phyloP scores from a whole-genome alignment of 768 basidiomycete genomes.

The Russula olivacea region DNA sequence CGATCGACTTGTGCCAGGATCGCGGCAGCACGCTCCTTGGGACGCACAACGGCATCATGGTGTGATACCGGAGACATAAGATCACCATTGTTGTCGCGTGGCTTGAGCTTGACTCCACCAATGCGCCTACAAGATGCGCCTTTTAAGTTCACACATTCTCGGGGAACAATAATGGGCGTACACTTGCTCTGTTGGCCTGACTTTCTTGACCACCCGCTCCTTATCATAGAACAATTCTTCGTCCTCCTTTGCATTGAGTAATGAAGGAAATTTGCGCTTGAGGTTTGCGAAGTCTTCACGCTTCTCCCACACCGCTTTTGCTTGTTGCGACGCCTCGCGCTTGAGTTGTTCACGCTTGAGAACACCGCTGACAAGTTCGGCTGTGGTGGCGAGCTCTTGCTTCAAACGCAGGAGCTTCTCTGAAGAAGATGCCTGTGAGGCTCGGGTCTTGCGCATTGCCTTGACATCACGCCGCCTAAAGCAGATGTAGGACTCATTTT shows the following conservation, averaged over 20 bases:
- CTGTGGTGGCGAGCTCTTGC: conserved; percentile 61
- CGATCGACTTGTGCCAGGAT: conserved; percentile 60
- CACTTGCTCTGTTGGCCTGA: conserved; percentile 35
- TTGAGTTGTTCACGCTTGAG: conserved; percentile 72
- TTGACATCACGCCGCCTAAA: conserved; percentile 95
- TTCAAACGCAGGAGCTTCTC: conserved; percentile 84
- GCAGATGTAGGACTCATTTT: conserved; percentile 93
- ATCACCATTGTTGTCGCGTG: conserved; percentile 40
- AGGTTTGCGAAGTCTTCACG: conserved; percentile 70
- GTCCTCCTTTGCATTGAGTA: conserved; percentile 63
- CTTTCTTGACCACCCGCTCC: conserved; percentile 56
- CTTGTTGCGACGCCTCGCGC: conserved; percentile 52
- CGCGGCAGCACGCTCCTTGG: conserved; percentile 56
- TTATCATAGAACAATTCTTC: conserved; percentile 63
- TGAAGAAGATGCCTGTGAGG: conserved; percentile 81
- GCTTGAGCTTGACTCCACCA: conserved; percentile 46
- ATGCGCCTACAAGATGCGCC: conserved; percentile 35
- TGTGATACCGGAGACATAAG: conserved; percentile 38
- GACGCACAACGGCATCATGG: conserved; percentile 48
- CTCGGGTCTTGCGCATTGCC: conserved; percentile 87
- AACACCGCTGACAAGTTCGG: conserved; percentile 66
- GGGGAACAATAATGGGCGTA: conserved; percentile 25
- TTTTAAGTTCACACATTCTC: neutral
- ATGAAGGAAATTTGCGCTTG: conserved; percentile 63
- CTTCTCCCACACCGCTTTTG: conserved; percentile 70